Percentiles rank a stretch among this genome's conserved stretches.
These are phyloP conservation scores for Salix udensis DNA, from an alignment of 345 rosid species.

Conservation along the genomic window DNA sequence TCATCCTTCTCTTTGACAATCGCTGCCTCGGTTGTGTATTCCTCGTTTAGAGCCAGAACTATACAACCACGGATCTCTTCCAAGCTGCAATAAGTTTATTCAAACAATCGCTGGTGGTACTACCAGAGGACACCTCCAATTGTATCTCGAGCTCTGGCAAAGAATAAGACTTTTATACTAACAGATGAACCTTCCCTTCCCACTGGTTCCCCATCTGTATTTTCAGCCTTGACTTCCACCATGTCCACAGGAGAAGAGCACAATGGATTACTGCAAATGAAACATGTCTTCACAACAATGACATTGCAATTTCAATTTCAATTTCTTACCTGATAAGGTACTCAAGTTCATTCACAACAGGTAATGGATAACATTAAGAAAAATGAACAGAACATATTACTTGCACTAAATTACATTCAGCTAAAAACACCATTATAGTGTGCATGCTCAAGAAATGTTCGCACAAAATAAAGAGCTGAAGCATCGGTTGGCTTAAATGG, in stretches of 20 bases:
- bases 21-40: conserved; percentile 51
- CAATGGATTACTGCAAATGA: background rate
- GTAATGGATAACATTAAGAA: background rate
- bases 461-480: too few species aligned
- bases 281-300: conserved; percentile 13
- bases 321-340: background rate
- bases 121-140: conserved; percentile 64
- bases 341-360: background rate
- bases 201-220: background rate
- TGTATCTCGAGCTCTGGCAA: conserved; percentile 81
- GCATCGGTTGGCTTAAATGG: too few species aligned
- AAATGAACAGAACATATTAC: background rate
- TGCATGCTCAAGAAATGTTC: too few species aligned
- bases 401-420: too few species aligned
- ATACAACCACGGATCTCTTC: conserved; percentile 64
- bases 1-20: conserved; percentile 74
- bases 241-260: conserved; percentile 12
- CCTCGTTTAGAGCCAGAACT: conserved; percentile 78
- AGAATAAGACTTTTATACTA: conserved; percentile 67
- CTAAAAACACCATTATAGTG: too few species aligned
- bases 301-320: background rate
- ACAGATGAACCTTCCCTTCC: conserved; percentile 32
- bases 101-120: conserved; percentile 65
- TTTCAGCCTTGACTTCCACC: conserved; percentile 17
- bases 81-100: conserved; percentile 49